Conservation (phyloP, 208 protist species). For the Leishmania major region DNA sequence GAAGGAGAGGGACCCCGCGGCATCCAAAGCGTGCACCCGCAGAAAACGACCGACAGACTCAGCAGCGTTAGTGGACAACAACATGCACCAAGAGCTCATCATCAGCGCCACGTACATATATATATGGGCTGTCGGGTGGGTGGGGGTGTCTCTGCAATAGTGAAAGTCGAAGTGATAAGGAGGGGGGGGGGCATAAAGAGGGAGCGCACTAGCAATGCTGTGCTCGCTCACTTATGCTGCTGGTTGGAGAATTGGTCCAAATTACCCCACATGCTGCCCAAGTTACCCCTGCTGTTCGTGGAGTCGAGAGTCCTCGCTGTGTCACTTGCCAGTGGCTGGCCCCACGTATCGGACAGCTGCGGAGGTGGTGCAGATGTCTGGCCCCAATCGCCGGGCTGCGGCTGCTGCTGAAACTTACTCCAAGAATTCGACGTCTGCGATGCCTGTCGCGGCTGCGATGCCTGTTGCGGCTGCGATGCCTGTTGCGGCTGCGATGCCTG, state of each 20-base stretch:
- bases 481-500: no score
- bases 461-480: no score
- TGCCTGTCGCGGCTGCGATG: background rate
- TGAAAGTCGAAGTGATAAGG: background rate
- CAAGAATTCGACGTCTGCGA: slow-evolving; percentile 6
- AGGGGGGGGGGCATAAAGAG: background rate
- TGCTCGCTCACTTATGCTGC: slow-evolving; percentile 23
- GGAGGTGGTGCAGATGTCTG: slow-evolving; percentile 15
- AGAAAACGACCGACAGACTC: background rate
- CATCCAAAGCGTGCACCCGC: background rate
- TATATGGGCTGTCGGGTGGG: no score
- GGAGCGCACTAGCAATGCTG: background rate
- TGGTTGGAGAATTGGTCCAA: slow-evolving; percentile 42
- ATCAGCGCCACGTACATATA: background rate
- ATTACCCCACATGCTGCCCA: slow-evolving; percentile 51
- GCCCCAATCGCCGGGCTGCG: slow-evolving; percentile 27
- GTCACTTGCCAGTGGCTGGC: slow-evolving; percentile 5
- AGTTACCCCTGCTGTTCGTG: background rate
- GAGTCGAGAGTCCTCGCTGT: slow-evolving; percentile 12
- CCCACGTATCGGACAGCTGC: slow-evolving; percentile 16
- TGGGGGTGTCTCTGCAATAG: background rate
- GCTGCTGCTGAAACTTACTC: slow-evolving; percentile 31
- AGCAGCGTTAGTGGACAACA: background rate
- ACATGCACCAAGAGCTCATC: background rate
- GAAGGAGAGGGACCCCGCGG: background rate